A percentile compares a stretch with the other conserved stretches of the same genome.
Conservation (phyloP, 2,329 filamentous ascomycete species). For the Aspergillus hortae region DNA sequence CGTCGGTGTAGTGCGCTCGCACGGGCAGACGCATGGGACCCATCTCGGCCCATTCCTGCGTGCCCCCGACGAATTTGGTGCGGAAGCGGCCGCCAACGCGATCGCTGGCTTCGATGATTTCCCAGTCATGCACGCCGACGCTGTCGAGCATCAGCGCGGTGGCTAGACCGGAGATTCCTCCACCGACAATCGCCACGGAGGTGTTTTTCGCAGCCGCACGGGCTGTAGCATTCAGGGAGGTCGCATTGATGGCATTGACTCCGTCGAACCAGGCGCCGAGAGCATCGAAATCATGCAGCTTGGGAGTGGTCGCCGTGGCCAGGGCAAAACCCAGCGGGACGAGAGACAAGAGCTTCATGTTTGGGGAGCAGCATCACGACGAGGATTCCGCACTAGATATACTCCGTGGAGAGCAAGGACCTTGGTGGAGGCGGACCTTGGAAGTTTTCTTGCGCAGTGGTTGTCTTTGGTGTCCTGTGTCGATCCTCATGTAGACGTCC, state of each 20-base stretch:
- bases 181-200: conserved; percentile 26
- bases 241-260: conserved; percentile 15
- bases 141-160: conserved; percentile 44
- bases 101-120: conserved; percentile 42
- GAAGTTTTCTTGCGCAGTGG: no score
- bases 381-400: neutral
- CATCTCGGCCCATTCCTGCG: conserved; percentile 26
- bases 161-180: conserved; percentile 40
- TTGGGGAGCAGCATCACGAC: neutral
- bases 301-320: neutral
- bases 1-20: conserved; percentile 18
- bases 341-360: neutral
- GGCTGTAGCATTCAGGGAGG: neutral
- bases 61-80: conserved; percentile 38
- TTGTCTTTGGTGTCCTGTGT: no score
- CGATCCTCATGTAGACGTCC: no score
- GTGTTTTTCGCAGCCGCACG: conserved; percentile 12
- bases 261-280: conserved; percentile 25
- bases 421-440: neutral
- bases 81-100: conserved; percentile 43
- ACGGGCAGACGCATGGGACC: conserved; percentile 25
- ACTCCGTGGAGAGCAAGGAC: neutral
- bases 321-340: neutral
- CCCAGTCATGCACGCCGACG: conserved; percentile 43
- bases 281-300: conserved; percentile 19